Evolutionary conservation across 2,329 filamentous ascomycete genomes (phyloP).

Genomic region (Cordyceps fumosorosea): DNA sequence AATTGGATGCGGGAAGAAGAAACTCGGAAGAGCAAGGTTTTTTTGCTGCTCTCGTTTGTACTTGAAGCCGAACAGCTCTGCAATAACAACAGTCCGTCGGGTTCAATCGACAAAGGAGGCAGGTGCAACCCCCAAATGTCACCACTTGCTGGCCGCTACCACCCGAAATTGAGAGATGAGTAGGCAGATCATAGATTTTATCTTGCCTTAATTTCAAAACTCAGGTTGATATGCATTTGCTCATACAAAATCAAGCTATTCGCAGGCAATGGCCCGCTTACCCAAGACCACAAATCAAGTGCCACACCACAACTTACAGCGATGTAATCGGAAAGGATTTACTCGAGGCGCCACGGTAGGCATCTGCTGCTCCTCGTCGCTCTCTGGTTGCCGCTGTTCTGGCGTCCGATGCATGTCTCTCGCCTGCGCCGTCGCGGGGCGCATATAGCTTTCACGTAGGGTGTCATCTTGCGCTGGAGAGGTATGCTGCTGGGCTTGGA

Average conservation of each 20-base stretch:
- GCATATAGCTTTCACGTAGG: not conserved
- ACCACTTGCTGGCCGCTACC: not conserved
- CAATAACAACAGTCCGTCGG: not conserved
- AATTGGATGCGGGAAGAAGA: not conserved
- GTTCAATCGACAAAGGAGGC: not conserved
- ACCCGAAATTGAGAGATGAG: not conserved
- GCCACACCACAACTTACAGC: slow-evolving; percentile 24
- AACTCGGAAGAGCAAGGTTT: not conserved
- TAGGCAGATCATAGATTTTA: no score
- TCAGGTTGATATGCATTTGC: not conserved
- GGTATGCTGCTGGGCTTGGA: slow-evolving; percentile 12
- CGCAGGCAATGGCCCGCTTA: not conserved
- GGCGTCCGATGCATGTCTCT: slow-evolving; percentile 20
- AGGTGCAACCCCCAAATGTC: not conserved
- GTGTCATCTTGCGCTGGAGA: not conserved
- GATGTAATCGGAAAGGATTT: slow-evolving; percentile 32
- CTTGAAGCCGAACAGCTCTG: not conserved
- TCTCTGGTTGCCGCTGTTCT: slow-evolving; percentile 17
- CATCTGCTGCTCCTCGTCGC: slow-evolving; percentile 18
- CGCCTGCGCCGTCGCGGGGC: slow-evolving; percentile 7
- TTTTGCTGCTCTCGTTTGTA: not conserved
- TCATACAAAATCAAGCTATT: not conserved
- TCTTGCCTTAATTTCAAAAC: not conserved
- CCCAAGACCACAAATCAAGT: not conserved
- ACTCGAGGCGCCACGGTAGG: slow-evolving; percentile 23